Conservation (phyloP, 352 stramenopile genomes). For the Aphanomyces astaci region DNA sequence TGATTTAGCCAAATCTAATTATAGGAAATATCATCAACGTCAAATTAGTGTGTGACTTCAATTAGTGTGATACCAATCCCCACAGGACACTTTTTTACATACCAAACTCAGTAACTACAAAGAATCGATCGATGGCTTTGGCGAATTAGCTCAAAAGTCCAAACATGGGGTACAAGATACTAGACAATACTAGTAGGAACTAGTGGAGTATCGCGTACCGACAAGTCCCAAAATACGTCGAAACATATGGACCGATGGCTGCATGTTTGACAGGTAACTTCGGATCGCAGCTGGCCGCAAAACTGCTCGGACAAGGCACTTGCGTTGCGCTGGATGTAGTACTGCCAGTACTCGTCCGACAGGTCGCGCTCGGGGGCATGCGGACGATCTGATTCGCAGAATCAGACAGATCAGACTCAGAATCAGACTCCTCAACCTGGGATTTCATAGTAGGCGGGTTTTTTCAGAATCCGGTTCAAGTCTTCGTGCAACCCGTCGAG, state of each 20-base stretch:
- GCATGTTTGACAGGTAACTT: conserved; percentile 69
- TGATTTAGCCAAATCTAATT: too few species aligned
- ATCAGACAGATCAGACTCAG: conserved; percentile 16
- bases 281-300: conserved; percentile 68
- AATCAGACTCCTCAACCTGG: conserved; percentile 32
- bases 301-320: conserved; percentile 72
- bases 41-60: too few species aligned
- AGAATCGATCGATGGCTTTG: too few species aligned
- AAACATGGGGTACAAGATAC: too few species aligned
- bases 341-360: conserved; percentile 82
- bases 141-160: too few species aligned
- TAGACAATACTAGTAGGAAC: too few species aligned
- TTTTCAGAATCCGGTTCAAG: conserved; percentile 64
- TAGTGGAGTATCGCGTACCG: conserved; percentile 24
- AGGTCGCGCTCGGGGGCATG: conserved; percentile 49
- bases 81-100: too few species aligned
- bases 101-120: too few species aligned
- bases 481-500: conserved; percentile 84
- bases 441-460: conserved; percentile 70
- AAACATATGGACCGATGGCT: conserved; percentile 66
- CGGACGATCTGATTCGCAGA: conserved; percentile 7
- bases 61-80: too few species aligned
- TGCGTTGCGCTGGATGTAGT: conserved; percentile 58
- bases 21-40: too few species aligned
- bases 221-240: conserved; percentile 82